Conservation (phyloP, 2,329 filamentous ascomycete species). For the Grosmannia clavigera region DNA sequence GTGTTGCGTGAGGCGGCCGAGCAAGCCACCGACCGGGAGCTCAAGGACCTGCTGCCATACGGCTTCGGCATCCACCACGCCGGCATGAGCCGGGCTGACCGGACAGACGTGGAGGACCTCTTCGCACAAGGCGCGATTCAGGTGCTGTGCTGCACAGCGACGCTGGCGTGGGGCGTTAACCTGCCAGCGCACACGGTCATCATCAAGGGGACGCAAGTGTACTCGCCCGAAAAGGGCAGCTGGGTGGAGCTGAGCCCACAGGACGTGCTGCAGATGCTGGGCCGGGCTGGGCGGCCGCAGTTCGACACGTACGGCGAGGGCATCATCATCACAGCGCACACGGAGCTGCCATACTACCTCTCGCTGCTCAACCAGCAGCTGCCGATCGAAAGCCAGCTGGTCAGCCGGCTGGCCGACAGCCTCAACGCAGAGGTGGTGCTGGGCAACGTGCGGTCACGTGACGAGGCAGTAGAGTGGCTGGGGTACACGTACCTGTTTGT, state of each 20-base stretch:
- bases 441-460: conserved; percentile 79
- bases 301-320: conserved; percentile 97
- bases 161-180: conserved; percentile 98
- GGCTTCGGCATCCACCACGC: conserved; percentile 98
- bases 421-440: conserved; percentile 93
- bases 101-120: conserved; percentile 87
- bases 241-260: conserved; percentile 98
- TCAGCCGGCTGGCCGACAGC: conserved; percentile 87
- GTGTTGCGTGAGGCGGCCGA: conserved; percentile 77
- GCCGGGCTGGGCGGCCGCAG: conserved; percentile 89
- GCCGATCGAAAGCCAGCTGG: conserved; percentile 92
- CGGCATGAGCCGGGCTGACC: conserved; percentile 90
- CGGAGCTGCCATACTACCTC: conserved; percentile 93
- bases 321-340: conserved; percentile 94
- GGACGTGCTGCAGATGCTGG: conserved; percentile 96
- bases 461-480: conserved; percentile 98
- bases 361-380: conserved; percentile 94
- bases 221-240: conserved; percentile 95
- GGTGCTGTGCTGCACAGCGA: conserved; percentile 93
- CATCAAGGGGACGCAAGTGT: conserved; percentile 96
- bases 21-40: conserved; percentile 67
- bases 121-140: conserved; percentile 87
- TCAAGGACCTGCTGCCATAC: conserved; percentile 91
- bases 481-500: conserved; percentile 98
- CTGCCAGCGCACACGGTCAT: conserved; percentile 95